phyloP scores from a whole-genome alignment of 108 stramenopile genomes.

The Aurantiochytrium sp. region DNA sequence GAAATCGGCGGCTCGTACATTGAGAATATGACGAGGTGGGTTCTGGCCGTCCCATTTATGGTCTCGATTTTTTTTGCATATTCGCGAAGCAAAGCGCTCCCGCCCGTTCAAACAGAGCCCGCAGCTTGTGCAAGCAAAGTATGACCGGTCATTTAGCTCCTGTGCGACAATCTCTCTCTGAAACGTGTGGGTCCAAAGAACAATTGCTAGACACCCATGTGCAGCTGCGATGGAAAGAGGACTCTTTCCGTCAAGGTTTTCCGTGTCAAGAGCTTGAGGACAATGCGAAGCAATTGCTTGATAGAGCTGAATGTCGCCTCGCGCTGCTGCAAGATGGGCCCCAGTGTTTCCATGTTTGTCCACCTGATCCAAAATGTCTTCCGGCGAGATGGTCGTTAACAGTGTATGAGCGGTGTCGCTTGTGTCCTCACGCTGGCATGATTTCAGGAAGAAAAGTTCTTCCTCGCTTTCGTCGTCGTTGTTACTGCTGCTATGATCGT shows the following conservation, averaged over 20 bases:
- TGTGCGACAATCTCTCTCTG: neutral
- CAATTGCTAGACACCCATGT: neutral
- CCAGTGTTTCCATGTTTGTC: neutral
- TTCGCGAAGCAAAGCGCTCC: neutral
- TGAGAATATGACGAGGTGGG: neutral
- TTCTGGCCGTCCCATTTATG: neutral
- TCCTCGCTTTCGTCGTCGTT: no score
- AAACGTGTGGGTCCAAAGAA: neutral
- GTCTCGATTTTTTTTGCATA: neutral
- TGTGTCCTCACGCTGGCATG: no score
- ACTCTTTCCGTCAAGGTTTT: neutral
- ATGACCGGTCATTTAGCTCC: neutral
- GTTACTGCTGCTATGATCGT: no score
- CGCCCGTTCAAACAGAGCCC: neutral
- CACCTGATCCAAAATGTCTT: neutral
- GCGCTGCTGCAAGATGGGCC: neutral
- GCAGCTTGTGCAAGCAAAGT: constrained; percentile 3
- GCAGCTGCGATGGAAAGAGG: neutral
- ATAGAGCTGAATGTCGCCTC: neutral
- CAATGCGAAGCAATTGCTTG: neutral
- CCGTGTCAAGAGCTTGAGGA: neutral
- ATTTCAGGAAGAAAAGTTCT: no score
- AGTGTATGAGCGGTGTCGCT: no score
- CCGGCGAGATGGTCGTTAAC: no score
- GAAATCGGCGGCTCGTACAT: neutral